A percentile compares a stretch with the other conserved stretches of the same genome.
Evolutionary conservation across 768 basidiomycete genomes (phyloP).

Genomic region (Lepiota venenata): DNA sequence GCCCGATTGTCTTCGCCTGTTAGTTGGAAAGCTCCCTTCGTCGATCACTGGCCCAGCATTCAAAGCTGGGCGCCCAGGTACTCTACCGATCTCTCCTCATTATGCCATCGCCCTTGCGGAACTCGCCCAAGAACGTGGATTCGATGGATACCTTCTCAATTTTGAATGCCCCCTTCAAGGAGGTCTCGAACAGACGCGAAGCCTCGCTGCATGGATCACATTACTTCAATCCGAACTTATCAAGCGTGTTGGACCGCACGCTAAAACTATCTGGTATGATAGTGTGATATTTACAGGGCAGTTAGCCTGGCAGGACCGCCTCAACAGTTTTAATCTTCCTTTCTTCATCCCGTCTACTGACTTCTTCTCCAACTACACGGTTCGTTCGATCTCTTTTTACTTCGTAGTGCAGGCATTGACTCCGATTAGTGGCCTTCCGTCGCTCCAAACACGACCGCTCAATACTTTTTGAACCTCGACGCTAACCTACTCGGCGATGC

Average conservation of each 20-base stretch:
- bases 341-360: conserved; percentile 73
- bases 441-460: conserved; percentile 46
- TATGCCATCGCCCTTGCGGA: conserved; percentile 69
- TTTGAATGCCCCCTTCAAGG: conserved; percentile 58
- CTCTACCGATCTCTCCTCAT: conserved; percentile 56
- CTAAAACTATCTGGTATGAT: conserved; percentile 78
- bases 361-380: conserved; percentile 80
- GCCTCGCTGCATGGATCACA: conserved; percentile 66
- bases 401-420: background rate
- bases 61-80: conserved; percentile 21
- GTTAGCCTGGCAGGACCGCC: conserved; percentile 71
- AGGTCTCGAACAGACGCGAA: conserved; percentile 53
- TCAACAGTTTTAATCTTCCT: conserved; percentile 67
- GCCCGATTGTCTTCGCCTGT: conserved; percentile 57
- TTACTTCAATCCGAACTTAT: conserved; percentile 58
- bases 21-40: conserved; percentile 54
- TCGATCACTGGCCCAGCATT: conserved; percentile 44
- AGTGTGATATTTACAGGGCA: conserved; percentile 60
- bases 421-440: conserved; percentile 52
- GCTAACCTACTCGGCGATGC: conserved; percentile 26
- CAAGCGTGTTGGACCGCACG: conserved; percentile 59
- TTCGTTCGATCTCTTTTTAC: conserved; percentile 26
- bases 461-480: conserved; percentile 56
- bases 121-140: conserved; percentile 69
- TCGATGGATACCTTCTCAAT: conserved; percentile 84